Conservation (phyloP, 1,139 yeast genomes). For the Nakaseomyces bracarensis region DNA sequence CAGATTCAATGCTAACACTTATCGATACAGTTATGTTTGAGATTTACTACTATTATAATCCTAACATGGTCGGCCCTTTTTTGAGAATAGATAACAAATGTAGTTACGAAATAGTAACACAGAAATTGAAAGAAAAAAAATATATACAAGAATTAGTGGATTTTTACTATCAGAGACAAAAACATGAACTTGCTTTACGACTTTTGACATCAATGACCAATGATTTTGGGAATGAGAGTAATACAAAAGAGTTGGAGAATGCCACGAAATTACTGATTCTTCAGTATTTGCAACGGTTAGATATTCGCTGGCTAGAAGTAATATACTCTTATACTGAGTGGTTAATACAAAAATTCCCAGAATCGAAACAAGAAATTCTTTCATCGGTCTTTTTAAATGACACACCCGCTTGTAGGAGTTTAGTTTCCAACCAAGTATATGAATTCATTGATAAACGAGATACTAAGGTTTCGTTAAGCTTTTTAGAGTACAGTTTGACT, state of each 20-base stretch:
- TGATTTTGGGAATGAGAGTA: constrained; percentile 10
- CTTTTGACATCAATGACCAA: constrained; percentile 36
- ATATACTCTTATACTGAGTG: constrained; percentile 53
- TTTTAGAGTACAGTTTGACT: constrained; percentile 54
- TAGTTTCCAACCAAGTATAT: constrained; percentile 48
- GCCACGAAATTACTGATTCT: constrained; percentile 31
- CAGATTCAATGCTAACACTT: constrained; percentile 38
- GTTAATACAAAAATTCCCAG: constrained; percentile 38
- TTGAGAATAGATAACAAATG: constrained; percentile 70
- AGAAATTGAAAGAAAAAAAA: constrained; percentile 43
- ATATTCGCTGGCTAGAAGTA: constrained; percentile 43
- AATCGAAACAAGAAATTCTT: constrained; percentile 36
- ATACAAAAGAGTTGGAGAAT: constrained; percentile 26
- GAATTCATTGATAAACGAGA: constrained; percentile 35
- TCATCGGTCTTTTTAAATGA: constrained; percentile 57
- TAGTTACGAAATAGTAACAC: constrained; percentile 54
- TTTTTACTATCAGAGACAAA: constrained; percentile 56
- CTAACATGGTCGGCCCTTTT: constrained; percentile 74
- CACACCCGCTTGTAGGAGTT: constrained; percentile 51
- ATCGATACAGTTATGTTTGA: constrained; percentile 76
- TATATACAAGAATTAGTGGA: constrained; percentile 67
- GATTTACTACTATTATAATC: constrained; percentile 60
- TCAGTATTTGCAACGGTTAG: constrained; percentile 56
- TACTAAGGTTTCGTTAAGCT: constrained; percentile 38
- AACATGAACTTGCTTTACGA: constrained; percentile 62